Base-by-base conservation (phyloP, 257 asterid genomes). In the Fraxinus americana region DNA sequence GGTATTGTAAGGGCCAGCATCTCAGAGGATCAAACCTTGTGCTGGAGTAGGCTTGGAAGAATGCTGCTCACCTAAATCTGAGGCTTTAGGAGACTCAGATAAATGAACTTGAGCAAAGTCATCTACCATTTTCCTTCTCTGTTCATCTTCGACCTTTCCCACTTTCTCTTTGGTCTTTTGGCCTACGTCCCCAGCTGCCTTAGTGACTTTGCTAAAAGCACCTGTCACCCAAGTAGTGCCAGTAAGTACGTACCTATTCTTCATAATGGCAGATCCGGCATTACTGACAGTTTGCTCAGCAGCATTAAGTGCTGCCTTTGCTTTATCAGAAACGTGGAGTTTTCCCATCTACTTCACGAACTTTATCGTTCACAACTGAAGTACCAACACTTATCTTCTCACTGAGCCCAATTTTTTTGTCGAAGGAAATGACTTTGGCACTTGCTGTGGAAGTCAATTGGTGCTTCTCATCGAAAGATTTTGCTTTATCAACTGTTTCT, bases 121-220 rank as follows among this genome's bases (percentile, higher is more conserved):
- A 80, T 91, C 96, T 52, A 94, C 97, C 92, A 90, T 88, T 83
- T 91, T 91, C 82, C 93, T 88, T 59, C 94, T 86, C 74, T 94
- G 89, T 76, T 94, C 98, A 34, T 92, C 97, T 84, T 94, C 97
- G 27, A 83, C 94, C 17, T 80, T 85, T 35, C 79, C 97, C 45
- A 91, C 97, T 85, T 94, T 94, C 86, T 94, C 97, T 88, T 89
- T 90, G 0, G 97, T 86, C 86, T 81, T 89, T 34, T 94, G 97
- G 48, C 98, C 97, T 1, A 94, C 97, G 34, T 94, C 98, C 45
- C 94, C 97, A 8, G 98, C 97, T 25, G 97, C 94, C 79, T 94
- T 89, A 4, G 92, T 90, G 43, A 94, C 97, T 81, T 83, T 92
- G 77, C 36, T 91, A 70, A 92, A 90, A 79, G 98, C 97, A 19